Base-by-base conservation (phyloP, 2,329 filamentous ascomycete species). In the Fusarium sp. region DNA sequence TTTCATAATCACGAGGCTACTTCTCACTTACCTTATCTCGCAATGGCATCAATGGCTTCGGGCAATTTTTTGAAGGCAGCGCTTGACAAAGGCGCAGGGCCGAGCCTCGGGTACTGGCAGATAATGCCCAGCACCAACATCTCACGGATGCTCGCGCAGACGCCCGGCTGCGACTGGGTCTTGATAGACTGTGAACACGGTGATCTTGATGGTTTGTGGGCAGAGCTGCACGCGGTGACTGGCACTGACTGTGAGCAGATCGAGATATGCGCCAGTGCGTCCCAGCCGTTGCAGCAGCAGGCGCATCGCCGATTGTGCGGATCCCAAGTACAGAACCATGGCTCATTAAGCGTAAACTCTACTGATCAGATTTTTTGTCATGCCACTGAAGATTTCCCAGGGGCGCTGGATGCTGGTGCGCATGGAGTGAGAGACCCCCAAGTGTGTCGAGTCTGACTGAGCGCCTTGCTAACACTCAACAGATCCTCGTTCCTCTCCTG, bases 261-360 rank as follows among this genome's bases (percentile, higher is more conserved):
- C 28, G 56, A 24, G 67, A 60, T 22, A 70, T 70, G 67, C 67
- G 61, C 7, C 42, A 68, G 20, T 60, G 52, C 5, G 50, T 70
- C 28, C 67, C 67, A 14, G 67, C 67, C 15, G 41, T 70, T 26
- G 67, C 64, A 48, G n/a, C 67, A 42, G 57, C 67, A 8, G 67
- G 67, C 18, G 67, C 52, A 63, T 70, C 64, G 7, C 67, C 67
- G 17, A 70, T 70, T 34, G 67, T 68, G 5, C 48, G 64, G 4
- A 68, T 70, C 18, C 64, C 67, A 1, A 68, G 51, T 15, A 70
- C 64, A 24, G 67, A 70, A 10, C 34, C 67, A 15, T 70, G 67
- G 67, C 55, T 70, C 12, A 58, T 63, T 5, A 70, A 70, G 45
- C 45, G 64, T 69, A 52, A 11, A 47, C 6, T 0, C 5, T 18